Evolutionary conservation across 257 asterid genomes (phyloP).

Genomic region (Solanum gandarillasii): DNA sequence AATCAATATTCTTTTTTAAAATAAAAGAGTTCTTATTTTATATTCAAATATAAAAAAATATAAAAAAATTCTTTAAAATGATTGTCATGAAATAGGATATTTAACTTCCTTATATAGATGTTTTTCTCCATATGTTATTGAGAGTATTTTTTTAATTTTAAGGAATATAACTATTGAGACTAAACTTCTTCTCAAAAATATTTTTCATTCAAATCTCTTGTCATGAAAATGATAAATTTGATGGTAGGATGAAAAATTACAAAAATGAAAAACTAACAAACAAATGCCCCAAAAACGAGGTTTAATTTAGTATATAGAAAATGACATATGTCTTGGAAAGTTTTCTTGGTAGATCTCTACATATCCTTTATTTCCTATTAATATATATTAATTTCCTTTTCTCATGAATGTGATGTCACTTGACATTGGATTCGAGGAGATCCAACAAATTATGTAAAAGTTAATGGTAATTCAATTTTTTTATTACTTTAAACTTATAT

Average conservation of each 20-base stretch:
- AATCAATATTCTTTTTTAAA: too few species aligned
- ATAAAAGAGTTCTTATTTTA: background rate
- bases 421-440: background rate
- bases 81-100: background rate
- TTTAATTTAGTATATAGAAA: background rate
- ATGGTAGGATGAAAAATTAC: background rate
- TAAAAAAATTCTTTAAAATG: background rate
- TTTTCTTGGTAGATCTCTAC: background rate
- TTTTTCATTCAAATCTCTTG: background rate
- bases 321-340: background rate
- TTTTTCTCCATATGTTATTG: background rate
- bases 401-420: background rate
- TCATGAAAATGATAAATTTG: background rate
- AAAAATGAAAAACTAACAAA: background rate
- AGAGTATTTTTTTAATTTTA: too few species aligned
- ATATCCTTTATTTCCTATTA: background rate
- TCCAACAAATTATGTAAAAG: background rate
- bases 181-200: too few species aligned
- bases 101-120: too few species aligned
- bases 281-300: background rate
- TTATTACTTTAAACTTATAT: too few species aligned
- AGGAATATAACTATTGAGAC: background rate
- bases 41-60: too few species aligned
- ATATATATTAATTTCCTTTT: too few species aligned
- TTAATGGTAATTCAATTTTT: background rate